Evolutionary conservation across 805 yeast genomes (phyloP).

Genomic region (Ogataea ganodermae): DNA sequence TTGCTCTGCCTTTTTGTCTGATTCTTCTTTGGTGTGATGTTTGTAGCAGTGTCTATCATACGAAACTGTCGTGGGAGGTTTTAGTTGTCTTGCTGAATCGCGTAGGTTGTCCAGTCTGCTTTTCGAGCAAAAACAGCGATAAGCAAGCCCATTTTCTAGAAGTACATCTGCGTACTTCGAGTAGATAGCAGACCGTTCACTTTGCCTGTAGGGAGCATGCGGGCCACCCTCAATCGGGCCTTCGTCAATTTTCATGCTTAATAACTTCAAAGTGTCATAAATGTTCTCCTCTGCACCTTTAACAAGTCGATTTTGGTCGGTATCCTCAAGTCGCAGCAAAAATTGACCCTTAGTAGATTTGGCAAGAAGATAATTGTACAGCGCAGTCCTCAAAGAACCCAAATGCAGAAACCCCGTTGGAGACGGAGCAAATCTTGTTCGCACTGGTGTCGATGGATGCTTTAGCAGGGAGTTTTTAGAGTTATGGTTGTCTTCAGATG

Average conservation of each 20-base stretch:
- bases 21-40: constrained; percentile 41
- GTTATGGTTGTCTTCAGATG: background rate
- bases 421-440: constrained; percentile 96
- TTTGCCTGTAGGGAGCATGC: constrained; percentile 84
- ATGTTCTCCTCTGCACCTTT: constrained; percentile 82
- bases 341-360: constrained; percentile 78
- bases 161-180: constrained; percentile 55
- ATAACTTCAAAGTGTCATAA: constrained; percentile 75
- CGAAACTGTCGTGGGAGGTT: constrained; percentile 89
- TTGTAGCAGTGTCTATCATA: constrained; percentile 82
- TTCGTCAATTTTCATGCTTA: constrained; percentile 76
- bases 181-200: constrained; percentile 74
- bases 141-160: constrained; percentile 70
- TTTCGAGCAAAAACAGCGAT: constrained; percentile 83
- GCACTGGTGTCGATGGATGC: constrained; percentile 54
- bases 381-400: constrained; percentile 91
- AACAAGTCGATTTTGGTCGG: constrained; percentile 81
- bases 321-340: constrained; percentile 83
- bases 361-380: constrained; percentile 85
- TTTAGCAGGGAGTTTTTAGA: background rate
- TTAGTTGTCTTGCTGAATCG: constrained; percentile 68
- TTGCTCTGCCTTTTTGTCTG: constrained; percentile 36
- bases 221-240: constrained; percentile 80
- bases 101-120: constrained; percentile 70
- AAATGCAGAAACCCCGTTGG: constrained; percentile 96